Conservation (phyloP, 331 rosid genomes). For the Quercus tomentella region DNA sequence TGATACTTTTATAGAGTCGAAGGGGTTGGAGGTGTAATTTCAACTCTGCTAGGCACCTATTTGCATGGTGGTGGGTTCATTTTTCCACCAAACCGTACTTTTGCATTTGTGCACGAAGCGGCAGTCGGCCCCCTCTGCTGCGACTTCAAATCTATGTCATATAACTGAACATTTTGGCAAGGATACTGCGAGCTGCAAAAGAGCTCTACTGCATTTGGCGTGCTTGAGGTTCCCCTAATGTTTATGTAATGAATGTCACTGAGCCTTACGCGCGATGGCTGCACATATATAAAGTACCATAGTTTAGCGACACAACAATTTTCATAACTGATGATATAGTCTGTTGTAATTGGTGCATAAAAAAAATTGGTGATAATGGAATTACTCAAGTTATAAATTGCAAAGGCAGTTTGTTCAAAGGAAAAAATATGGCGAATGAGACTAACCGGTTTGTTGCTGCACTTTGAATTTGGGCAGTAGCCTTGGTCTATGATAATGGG, state of each 20-base stretch:
- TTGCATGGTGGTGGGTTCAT: slow-evolving; percentile 28
- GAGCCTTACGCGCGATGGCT: slow-evolving; percentile 42
- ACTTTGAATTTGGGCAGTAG: slow-evolving; percentile 21
- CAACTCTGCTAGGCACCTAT: not conserved
- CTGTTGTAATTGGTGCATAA: too few relatives aligned
- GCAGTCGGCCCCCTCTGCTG: not conserved
- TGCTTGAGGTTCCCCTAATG: slow-evolving; percentile 39
- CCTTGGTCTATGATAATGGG: slow-evolving; percentile 61
- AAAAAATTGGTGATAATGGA: too few relatives aligned
- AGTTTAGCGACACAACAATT: too few relatives aligned
- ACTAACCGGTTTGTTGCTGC: slow-evolving; percentile 28
- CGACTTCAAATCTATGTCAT: slow-evolving; percentile 28
- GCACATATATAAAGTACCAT: not conserved
- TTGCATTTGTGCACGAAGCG: slow-evolving; percentile 35
- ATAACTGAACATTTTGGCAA: slow-evolving; percentile 32
- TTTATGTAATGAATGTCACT: slow-evolving; percentile 41
- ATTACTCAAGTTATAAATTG: too few relatives aligned
- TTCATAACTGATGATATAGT: too few relatives aligned
- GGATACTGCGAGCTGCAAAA: slow-evolving; percentile 39
- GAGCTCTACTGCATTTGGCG: slow-evolving; percentile 24
- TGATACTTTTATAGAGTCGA: not conserved
- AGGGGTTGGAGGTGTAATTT: not conserved
- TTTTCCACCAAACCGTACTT: slow-evolving; percentile 1
- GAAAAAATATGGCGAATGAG: not conserved
- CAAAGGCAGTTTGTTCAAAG: too few relatives aligned